A percentile compares a stretch with the other conserved stretches of the same genome.
These are phyloP conservation scores for Trametes cingulata DNA, from an alignment of 768 basidiomycete species.

Conservation along the genomic window DNA sequence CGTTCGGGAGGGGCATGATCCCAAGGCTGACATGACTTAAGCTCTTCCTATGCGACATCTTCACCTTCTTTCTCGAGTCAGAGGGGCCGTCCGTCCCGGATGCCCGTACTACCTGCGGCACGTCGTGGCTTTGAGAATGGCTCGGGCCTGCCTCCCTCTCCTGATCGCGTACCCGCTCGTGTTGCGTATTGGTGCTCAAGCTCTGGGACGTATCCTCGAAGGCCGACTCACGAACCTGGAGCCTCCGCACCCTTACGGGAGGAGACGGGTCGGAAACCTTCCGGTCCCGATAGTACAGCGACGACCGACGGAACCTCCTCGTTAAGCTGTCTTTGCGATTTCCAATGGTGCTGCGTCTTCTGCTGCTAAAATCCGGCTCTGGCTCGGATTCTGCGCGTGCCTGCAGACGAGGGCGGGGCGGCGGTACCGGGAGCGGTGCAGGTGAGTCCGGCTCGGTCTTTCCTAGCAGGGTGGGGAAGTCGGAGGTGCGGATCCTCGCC, in stretches of 20 bases:
- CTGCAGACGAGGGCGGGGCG: conserved; percentile 2
- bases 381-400: conserved; percentile 11
- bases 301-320: conserved; percentile 9
- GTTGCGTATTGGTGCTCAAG: not conserved
- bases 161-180: not conserved
- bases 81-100: conserved; percentile 6
- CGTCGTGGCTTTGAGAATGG: not conserved
- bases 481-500: conserved; percentile 21
- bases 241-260: not conserved
- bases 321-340: conserved; percentile 14
- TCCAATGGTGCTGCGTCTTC: conserved; percentile 9
- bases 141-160: not conserved
- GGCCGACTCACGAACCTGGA: conserved; percentile 5
- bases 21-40: conserved; percentile 31
- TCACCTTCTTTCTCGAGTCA: conserved; percentile 7
- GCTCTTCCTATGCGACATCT: conserved; percentile 25
- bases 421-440: conserved; percentile 9
- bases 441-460: conserved; percentile 21
- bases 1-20: conserved; percentile 28
- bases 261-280: conserved; percentile 20
- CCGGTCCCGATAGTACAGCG: conserved; percentile 10
- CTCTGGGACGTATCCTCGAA: not conserved
- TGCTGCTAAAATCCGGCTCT: conserved; percentile 10
- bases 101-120: conserved; percentile 9
- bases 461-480: conserved; percentile 24